phyloP scores from a whole-genome alignment of 768 basidiomycete species.

The Suillus placidus region DNA sequence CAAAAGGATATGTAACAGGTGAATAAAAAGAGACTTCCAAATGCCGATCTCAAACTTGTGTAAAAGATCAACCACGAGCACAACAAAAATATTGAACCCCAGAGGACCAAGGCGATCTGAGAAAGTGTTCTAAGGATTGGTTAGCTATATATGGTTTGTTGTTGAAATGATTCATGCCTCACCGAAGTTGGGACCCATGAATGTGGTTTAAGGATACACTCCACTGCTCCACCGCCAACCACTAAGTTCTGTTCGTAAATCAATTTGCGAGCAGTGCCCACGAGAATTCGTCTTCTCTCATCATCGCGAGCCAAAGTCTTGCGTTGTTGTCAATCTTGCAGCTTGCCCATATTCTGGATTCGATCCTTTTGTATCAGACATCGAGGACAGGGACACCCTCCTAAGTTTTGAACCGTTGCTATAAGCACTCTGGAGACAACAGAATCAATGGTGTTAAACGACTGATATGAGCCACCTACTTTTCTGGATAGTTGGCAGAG shows the following conservation, averaged over 20 bases:
- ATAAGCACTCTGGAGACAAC: constrained; percentile 28
- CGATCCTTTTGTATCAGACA: constrained; percentile 24
- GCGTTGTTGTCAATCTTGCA: too few relatives aligned
- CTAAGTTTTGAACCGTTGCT: constrained; percentile 31
- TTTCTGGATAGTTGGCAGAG: constrained; percentile 41
- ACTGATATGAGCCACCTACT: too few relatives aligned
- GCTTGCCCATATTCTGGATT: constrained; percentile 19
- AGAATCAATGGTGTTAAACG: too few relatives aligned
- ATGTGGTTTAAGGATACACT: not conserved
- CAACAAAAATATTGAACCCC: not conserved
- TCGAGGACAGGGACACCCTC: constrained; percentile 33
- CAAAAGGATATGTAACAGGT: not conserved
- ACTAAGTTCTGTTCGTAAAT: too few relatives aligned
- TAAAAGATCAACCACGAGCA: not conserved
- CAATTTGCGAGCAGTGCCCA: too few relatives aligned
- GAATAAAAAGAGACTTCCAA: not conserved
- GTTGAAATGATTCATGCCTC: not conserved
- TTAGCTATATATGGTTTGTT: not conserved
- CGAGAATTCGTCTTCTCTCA: too few relatives aligned
- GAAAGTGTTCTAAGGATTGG: not conserved
- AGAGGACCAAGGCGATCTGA: not conserved
- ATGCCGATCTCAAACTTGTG: constrained; percentile 1
- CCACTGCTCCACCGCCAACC: too few relatives aligned
- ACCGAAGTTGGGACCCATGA: not conserved
- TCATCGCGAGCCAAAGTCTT: too few relatives aligned